Evolutionary conservation across 129 eudicot species (phyloP), one percentile per base, ranked within the genome.

Genomic region (Artemisia annua): DNA sequence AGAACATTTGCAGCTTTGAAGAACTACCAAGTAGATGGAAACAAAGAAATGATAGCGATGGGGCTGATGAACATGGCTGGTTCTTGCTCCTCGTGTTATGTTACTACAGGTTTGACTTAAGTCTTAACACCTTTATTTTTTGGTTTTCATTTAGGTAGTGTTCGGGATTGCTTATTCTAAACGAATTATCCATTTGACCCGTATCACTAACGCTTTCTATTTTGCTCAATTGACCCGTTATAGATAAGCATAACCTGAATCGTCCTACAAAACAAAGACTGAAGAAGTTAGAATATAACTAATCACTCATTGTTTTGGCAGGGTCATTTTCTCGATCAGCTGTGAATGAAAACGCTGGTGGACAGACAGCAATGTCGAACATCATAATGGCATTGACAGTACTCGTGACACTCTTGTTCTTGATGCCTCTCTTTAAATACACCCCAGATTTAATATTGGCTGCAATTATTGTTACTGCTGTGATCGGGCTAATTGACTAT

Each of bases 1-100:
- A 85, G 98, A 61, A 92, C 98, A 50, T 92, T 92, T 80, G 94
- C 94, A 12, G 49, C 91, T 39, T 76, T 85, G 46, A 76, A 77
- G 63, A 89, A 92, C 73, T 92, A 92, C 82, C 96, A 89, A 79
- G 98, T 92, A 17, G 98, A 92, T 65, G 96, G 98, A 5, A 92
- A 92, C 84, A 87, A 92, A 75, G 98, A 92, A 82, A 92, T 89
- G 98, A 73, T 89, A 87, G 96, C 98, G 7, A 89, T 92, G 19
- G 96, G 98, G 65, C 70, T 89, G 9, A 89, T 92, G 98, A 92
- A 92, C 79, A 85, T 89, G 80, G 98, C 83, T 15, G 96, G 98
- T 49, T 92, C 98, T 74, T 87, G 91, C 70, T 80, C 90, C 66
- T 92, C 98, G 2, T 92, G 98, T 75, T 87, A 83, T 57, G 90